Conservation (phyloP, 805 yeast species). For the Wickerhamomyces chambardii region DNA sequence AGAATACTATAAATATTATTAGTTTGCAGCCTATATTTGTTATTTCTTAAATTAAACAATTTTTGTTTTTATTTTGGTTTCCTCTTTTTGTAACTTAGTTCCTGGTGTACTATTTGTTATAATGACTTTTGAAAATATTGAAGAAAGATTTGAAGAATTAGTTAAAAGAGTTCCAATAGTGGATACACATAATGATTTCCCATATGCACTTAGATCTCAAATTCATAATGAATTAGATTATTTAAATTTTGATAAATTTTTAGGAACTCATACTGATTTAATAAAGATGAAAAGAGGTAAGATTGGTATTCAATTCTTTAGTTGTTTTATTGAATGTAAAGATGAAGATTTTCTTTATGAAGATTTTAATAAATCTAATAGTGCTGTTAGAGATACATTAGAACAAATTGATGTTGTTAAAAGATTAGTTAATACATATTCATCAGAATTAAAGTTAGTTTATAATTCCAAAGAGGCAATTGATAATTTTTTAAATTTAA, state of each 20-base stretch:
- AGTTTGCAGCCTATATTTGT: no score
- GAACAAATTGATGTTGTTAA: slow-evolving; percentile 45
- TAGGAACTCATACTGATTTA: slow-evolving; percentile 36
- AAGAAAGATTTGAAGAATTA: slow-evolving; percentile 9
- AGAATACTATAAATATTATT: no score
- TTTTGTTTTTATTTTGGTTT: no score
- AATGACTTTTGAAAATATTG: no score
- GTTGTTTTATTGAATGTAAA: slow-evolving; percentile 37
- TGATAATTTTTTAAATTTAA: slow-evolving; percentile 17
- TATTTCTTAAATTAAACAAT: no score
- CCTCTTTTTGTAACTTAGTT: no score
- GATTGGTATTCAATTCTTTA: slow-evolving; percentile 42
- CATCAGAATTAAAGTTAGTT: slow-evolving; percentile 30
- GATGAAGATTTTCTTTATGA: slow-evolving; percentile 29
- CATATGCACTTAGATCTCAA: slow-evolving; percentile 36
- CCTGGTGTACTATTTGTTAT: no score
- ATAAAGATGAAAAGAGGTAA: slow-evolving; percentile 30
- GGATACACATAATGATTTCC: slow-evolving; percentile 44
- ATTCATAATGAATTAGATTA: slow-evolving; percentile 32
- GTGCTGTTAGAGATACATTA: slow-evolving; percentile 40
- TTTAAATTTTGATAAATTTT: slow-evolving; percentile 29
- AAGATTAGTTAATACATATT: slow-evolving; percentile 32
- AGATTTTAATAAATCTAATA: slow-evolving; percentile 34
- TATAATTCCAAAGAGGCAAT: slow-evolving; percentile 31
- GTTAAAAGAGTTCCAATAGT: slow-evolving; percentile 25